Percentiles rank a stretch among this genome's conserved stretches.
Conservation (phyloP, 108 stramenopile genomes). For the Phaeodactylum tricornutum region DNA sequence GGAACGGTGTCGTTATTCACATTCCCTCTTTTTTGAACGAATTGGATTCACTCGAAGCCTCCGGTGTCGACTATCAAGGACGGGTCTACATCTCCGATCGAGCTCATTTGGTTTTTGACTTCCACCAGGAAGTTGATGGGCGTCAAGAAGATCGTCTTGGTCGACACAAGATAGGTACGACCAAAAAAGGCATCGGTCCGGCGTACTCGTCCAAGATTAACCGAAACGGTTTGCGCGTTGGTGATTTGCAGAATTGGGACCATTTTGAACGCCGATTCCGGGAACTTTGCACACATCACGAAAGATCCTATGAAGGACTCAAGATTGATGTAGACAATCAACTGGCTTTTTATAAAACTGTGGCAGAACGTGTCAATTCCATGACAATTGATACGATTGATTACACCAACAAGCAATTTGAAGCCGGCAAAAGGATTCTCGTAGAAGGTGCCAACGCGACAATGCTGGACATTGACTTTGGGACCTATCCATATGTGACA, state of each 20-base stretch:
- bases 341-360: conserved; percentile 78
- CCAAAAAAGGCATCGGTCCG: conserved; percentile 98
- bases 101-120: conserved; percentile 97
- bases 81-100: conserved; percentile 92
- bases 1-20: conserved; percentile 97
- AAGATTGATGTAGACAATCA: conserved; percentile 88
- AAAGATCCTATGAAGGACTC: conserved; percentile 59
- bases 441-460: conserved; percentile 99
- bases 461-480: conserved; percentile 99
- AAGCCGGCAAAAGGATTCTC: conserved; percentile 84
- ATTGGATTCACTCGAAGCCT: conserved; percentile 62
- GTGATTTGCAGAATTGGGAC: conserved; percentile 76
- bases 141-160: conserved; percentile 62
- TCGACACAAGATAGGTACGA: conserved; percentile 93
- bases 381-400: conserved; percentile 93
- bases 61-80: conserved; percentile 69
- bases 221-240: conserved; percentile 97
- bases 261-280: conserved; percentile 86
- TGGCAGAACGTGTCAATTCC: conserved; percentile 45
- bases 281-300: conserved; percentile 66
- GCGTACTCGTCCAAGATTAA: conserved; percentile 94
- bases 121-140: conserved; percentile 96
- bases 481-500: conserved; percentile 98
- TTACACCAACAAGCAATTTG: conserved; percentile 76
- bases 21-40: conserved; percentile 91